phyloP scores from a whole-genome alignment of 164 flowering plant species.

The Dillenia suffruticosa region DNA sequence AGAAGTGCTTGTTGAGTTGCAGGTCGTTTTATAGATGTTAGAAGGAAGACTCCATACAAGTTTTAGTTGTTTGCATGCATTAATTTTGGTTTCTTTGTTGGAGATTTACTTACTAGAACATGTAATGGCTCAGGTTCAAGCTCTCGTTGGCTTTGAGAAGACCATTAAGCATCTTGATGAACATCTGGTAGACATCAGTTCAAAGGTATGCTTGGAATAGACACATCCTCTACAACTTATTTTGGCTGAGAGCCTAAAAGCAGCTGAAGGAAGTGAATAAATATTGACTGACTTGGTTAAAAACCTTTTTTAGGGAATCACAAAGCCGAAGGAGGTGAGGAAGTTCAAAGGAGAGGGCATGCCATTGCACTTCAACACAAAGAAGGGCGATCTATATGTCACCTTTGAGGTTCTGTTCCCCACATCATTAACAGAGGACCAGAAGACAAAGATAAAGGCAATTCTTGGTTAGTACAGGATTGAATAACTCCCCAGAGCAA shows the following conservation, averaged over 20 bases:
- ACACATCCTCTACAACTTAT: background rate
- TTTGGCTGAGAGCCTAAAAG: background rate
- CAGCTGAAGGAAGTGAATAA: background rate
- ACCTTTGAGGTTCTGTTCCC: conserved; percentile 93
- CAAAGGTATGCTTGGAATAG: conserved; percentile 50
- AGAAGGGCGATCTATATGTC: conserved; percentile 86
- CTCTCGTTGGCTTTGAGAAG: conserved; percentile 97
- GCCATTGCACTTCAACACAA: conserved; percentile 81
- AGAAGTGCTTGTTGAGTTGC: too few relatives aligned
- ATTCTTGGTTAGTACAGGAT: conserved; percentile 39
- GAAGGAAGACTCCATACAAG: too few relatives aligned
- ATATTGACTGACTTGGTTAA: background rate
- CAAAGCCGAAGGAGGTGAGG: conserved; percentile 91
- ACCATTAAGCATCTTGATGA: conserved; percentile 90
- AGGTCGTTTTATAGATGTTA: too few relatives aligned
- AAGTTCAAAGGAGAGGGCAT: conserved; percentile 96
- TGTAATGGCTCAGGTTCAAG: conserved; percentile 65
- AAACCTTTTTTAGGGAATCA: conserved; percentile 57
- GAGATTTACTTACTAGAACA: too few relatives aligned
- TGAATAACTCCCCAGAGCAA: background rate
- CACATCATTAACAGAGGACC: conserved; percentile 75
- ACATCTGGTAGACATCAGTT: conserved; percentile 71
- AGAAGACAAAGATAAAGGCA: conserved; percentile 78
- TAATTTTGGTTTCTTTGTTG: too few relatives aligned
- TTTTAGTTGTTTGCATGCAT: too few relatives aligned